Evolutionary conservation across 2,329 filamentous ascomycete species (phyloP), one percentile per base, ranked within the genome.

Genomic region (Cercospora canescens): DNA sequence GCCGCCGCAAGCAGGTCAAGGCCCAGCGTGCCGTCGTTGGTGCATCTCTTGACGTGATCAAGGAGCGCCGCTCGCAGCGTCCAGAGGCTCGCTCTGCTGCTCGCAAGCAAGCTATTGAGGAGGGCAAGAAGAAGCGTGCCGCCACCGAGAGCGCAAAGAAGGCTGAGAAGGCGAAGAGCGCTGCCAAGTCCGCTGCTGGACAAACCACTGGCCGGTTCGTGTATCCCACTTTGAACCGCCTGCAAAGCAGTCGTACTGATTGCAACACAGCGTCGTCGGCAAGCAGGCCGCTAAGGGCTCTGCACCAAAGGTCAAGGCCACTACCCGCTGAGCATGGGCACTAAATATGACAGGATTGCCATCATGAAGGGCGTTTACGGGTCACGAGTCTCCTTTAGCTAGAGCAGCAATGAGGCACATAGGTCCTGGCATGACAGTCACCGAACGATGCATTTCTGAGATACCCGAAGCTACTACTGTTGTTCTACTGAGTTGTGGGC

Each of bases 21-120:
- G 84, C 92, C 83, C 95, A 99, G 89, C 94, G 95, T 88, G 94
- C 91, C 81, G 96, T 99, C 84, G 95, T 99, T 77, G 95, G 95
- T 89, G 95, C 95, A 76, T 97, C 95, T 72, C 94, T 99, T 84
- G 95, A 99, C 82, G 93, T 98, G 81, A 98, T 99, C 89, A 98
- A 97, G 91, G 95, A 99, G 90, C 93, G 93, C 86, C 94, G 95
- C 80, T 84, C 88, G 78, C 90, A 93, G 88, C 93, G 95, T 83
- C 95, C 95, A 77, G 95, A 98, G 87, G 94, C 93, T 81, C 94
- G 95, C 82, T 87, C 89, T 78, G 95, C 95, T 79, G 94, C 93
- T 80, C 94, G 95, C 81, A 86, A 87, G 76, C 86, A 89, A 77
- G 94, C 95, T 82, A 94, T 98, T 86, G 94, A 94, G 88, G 93